phyloP scores from a whole-genome alignment of 2,329 filamentous ascomycete species.

The Ceratocystis papillata region DNA sequence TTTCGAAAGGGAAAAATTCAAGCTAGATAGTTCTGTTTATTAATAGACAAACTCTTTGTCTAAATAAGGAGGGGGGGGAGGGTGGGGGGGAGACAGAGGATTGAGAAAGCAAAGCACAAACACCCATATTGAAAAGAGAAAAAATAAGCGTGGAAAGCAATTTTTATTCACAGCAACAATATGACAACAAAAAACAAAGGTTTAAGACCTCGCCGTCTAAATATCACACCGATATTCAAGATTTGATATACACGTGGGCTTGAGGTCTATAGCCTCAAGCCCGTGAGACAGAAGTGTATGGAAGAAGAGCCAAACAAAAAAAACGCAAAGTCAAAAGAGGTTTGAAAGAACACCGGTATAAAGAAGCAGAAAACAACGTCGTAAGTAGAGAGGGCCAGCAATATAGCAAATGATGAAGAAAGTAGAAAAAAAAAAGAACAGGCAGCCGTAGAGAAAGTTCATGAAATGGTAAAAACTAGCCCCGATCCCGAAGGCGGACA shows the following conservation, averaged over 20 bases:
- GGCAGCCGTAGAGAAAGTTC: not conserved
- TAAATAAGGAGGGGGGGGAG: no score
- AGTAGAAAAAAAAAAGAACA: conserved; percentile 10
- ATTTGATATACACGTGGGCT: not conserved
- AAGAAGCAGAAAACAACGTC: conserved; percentile 10
- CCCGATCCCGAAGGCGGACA: not conserved
- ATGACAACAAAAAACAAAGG: not conserved
- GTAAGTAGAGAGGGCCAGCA: not conserved
- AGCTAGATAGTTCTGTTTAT: no score
- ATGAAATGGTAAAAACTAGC: not conserved
- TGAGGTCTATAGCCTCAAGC: not conserved
- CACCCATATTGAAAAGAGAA: not conserved
- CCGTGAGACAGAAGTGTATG: not conserved
- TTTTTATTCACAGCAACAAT: not conserved
- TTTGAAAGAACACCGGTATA: conserved; percentile 2
- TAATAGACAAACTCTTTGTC: no score
- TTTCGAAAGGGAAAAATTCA: no score
- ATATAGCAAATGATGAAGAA: not conserved
- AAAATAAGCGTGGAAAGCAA: not conserved
- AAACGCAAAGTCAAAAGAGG: not conserved
- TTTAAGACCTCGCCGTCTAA: not conserved
- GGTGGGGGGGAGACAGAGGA: not conserved
- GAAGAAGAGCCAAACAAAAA: not conserved
- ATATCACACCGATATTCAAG: not conserved
- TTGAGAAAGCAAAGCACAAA: not conserved